Evolutionary conservation across 106 monocot species (phyloP).

Genomic region (Posidonia australis): DNA sequence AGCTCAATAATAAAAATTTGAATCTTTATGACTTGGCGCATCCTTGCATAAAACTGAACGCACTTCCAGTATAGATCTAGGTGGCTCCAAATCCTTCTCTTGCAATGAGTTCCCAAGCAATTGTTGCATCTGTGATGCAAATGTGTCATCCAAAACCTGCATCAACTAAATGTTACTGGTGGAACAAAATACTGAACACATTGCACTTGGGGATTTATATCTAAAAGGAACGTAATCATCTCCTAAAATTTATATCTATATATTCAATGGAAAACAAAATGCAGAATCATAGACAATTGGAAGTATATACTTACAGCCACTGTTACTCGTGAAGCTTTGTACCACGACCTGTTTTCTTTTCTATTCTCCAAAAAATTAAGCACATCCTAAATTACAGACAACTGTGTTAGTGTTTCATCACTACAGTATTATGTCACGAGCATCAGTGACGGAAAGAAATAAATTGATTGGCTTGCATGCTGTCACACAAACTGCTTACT

Average conservation of each 20-base stretch:
- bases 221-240: too few relatives aligned
- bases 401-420: not conserved
- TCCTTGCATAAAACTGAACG: conserved; percentile 92
- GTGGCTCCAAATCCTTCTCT: conserved; percentile 76
- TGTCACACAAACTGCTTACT: too few relatives aligned
- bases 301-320: conserved; percentile 59
- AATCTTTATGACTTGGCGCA: conserved; percentile 49
- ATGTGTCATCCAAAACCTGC: conserved; percentile 87
- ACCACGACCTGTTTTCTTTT: conserved; percentile 89
- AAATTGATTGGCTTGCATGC: too few relatives aligned
- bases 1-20: conserved; percentile 64
- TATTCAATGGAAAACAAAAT: not conserved
- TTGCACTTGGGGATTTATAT: too few relatives aligned
- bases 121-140: conserved; percentile 94
- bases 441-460: not conserved
- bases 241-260: too few relatives aligned
- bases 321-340: conserved; percentile 70
- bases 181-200: not conserved
- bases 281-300: too few relatives aligned
- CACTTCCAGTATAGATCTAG: conserved; percentile 85
- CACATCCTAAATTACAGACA: conserved; percentile 48
- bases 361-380: conserved; percentile 81
- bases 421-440: not conserved
- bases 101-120: conserved; percentile 73
- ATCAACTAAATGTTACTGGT: not conserved